These are phyloP conservation scores for Aspergillus brasiliensis DNA, from an alignment of 2,329 filamentous ascomycete species.

Conservation along the genomic window DNA sequence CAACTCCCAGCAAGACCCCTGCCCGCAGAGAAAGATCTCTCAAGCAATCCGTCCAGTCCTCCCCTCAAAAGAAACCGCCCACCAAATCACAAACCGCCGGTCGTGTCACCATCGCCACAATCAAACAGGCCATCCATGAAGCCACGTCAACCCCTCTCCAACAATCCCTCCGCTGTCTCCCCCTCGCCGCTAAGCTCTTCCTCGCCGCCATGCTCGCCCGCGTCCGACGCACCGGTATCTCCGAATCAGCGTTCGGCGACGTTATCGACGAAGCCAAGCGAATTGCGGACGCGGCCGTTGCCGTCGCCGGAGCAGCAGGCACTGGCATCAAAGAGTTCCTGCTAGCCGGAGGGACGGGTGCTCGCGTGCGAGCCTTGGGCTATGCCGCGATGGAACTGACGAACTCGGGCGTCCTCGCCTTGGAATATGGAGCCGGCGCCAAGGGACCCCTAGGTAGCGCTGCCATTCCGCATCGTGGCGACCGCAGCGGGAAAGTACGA, in stretches of 20 bases:
- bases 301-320: slow-evolving; percentile 55
- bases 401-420: slow-evolving; percentile 81
- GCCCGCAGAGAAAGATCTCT: slow-evolving; percentile 31
- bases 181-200: slow-evolving; percentile 80
- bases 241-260: slow-evolving; percentile 85
- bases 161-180: slow-evolving; percentile 80
- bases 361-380: slow-evolving; percentile 63
- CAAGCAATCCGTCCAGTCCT: slow-evolving; percentile 21
- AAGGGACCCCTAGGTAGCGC: slow-evolving; percentile 33
- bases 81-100: slow-evolving; percentile 34
- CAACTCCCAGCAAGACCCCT: slow-evolving; percentile 49
- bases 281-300: slow-evolving; percentile 54
- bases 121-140: slow-evolving; percentile 93
- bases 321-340: slow-evolving; percentile 64
- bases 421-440: slow-evolving; percentile 59
- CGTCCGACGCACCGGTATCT: slow-evolving; percentile 78
- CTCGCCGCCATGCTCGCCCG: slow-evolving; percentile 79
- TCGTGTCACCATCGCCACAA: slow-evolving; percentile 85
- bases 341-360: slow-evolving; percentile 45
- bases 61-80: slow-evolving; percentile 21
- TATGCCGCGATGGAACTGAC: slow-evolving; percentile 78
- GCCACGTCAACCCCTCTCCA: slow-evolving; percentile 91
- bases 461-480: slow-evolving; percentile 65
- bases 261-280: slow-evolving; percentile 82
- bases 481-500: slow-evolving; percentile 83